A percentile compares a stretch with the other conserved stretches of the same genome.
phyloP scores from a whole-genome alignment of 331 rosid species.

The Spiraea crenata region DNA sequence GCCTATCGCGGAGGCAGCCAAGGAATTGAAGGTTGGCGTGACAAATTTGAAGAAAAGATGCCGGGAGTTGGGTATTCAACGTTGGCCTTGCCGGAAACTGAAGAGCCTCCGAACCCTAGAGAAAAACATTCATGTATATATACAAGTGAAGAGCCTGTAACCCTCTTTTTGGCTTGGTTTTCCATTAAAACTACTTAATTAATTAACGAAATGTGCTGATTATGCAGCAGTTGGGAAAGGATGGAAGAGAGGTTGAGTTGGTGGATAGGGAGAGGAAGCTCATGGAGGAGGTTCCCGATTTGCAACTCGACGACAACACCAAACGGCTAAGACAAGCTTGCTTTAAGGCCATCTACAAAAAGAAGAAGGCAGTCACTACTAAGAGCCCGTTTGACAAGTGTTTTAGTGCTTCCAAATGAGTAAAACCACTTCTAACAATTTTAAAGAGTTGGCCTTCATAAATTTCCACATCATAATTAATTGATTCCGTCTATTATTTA shows the following conservation, averaged over 20 bases:
- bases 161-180: no score
- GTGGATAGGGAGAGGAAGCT: conserved; percentile 63
- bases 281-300: conserved; percentile 66
- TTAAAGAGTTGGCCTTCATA: no score
- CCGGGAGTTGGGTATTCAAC: conserved; percentile 65
- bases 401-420: no score
- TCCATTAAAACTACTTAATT: neutral
- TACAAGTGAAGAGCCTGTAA: no score
- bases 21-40: conserved; percentile 58
- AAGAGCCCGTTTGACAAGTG: no score
- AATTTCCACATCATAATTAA: no score
- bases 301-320: conserved; percentile 46
- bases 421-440: no score
- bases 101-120: conserved; percentile 66
- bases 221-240: conserved; percentile 42
- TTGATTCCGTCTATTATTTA: no score
- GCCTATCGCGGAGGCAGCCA: conserved; percentile 72
- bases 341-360: conserved; percentile 77
- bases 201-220: neutral
- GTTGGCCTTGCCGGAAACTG: conserved; percentile 85
- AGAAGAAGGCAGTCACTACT: conserved; percentile 37
- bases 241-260: conserved; percentile 36
- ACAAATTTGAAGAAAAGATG: conserved; percentile 73
- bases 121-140: conserved; percentile 49
- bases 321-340: conserved; percentile 79